Conservation (phyloP, 2,329 filamentous ascomycete genomes). For the Epichloe festucae region DNA sequence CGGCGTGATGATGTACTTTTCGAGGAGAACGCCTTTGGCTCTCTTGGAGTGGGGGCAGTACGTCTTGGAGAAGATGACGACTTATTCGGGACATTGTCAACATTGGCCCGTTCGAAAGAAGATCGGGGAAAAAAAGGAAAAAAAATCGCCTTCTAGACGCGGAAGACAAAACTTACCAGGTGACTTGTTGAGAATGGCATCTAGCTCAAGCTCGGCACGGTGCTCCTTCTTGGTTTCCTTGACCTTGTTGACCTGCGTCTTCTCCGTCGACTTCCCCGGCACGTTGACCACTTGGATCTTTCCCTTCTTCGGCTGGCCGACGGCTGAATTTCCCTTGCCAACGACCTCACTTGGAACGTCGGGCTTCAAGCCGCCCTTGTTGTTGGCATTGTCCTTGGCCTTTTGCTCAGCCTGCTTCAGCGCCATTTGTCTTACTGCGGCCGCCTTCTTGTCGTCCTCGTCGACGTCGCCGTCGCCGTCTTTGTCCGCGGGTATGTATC, state of each 20-base stretch:
- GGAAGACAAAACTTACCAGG: conserved; percentile 49
- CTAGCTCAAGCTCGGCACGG: conserved; percentile 58
- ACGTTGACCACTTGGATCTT: conserved; percentile 12
- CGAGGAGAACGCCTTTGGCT: conserved; percentile 74
- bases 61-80: conserved; percentile 92
- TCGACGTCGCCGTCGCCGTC: conserved; percentile 43
- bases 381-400: conserved; percentile 49
- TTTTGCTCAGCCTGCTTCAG: conserved; percentile 55
- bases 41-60: conserved; percentile 80
- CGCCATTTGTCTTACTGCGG: conserved; percentile 41
- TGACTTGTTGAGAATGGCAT: conserved; percentile 67
- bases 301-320: conserved; percentile 30
- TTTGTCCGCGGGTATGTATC: conserved; percentile 31
- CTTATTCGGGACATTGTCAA: conserved; percentile 29
- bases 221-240: conserved; percentile 45
- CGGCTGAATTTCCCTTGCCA: conserved; percentile 44
- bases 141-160: background rate
- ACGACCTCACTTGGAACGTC: conserved; percentile 45
- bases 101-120: background rate
- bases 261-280: conserved; percentile 1
- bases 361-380: conserved; percentile 31
- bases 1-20: conserved; percentile 73
- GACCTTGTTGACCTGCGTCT: conserved; percentile 15
- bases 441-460: conserved; percentile 41
- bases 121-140: background rate